Conservation (phyloP, 225 moss, liverwort and hornwort species). For the Bryum argenteum region DNA sequence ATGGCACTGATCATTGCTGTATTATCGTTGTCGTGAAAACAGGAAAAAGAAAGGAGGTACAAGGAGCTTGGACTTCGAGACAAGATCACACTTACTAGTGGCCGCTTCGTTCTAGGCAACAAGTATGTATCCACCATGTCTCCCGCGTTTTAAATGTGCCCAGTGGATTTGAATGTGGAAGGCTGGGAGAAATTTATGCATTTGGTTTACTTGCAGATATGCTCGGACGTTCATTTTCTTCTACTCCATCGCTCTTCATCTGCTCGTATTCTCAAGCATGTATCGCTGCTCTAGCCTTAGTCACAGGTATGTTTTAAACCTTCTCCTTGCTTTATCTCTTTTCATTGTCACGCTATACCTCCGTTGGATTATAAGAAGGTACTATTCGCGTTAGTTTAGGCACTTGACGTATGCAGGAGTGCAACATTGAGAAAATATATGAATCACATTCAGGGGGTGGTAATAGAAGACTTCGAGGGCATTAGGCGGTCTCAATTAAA, state of each 20-base stretch:
- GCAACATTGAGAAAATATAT: no score
- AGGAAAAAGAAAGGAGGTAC: slow-evolving; percentile 97
- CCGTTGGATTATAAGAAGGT: neutral
- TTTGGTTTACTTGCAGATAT: slow-evolving; percentile 54
- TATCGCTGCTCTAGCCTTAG: slow-evolving; percentile 80
- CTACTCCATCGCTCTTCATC: slow-evolving; percentile 83
- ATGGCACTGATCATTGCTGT: slow-evolving; percentile 13
- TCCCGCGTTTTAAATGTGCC: neutral
- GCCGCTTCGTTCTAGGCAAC: slow-evolving; percentile 94
- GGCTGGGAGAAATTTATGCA: slow-evolving; percentile 13
- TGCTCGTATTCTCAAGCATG: slow-evolving; percentile 85
- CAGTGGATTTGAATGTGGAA: slow-evolving; percentile 8
- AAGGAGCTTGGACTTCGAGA: slow-evolving; percentile 95
- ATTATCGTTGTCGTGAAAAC: slow-evolving; percentile 12
- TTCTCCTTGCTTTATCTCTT: slow-evolving; percentile 9
- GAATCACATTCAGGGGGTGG: no score
- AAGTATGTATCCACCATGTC: slow-evolving; percentile 48
- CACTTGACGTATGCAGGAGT: neutral
- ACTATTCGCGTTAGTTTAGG: neutral
- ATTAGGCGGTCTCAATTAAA: no score
- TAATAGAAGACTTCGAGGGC: no score
- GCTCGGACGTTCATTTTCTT: slow-evolving; percentile 95
- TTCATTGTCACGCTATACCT: neutral
- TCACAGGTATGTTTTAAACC: slow-evolving; percentile 48
- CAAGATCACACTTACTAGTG: slow-evolving; percentile 95